Evolutionary conservation across 352 stramenopile species (phyloP), one percentile per base, ranked within the genome.

Genomic region (Stephanocyclus meneghinianus): DNA sequence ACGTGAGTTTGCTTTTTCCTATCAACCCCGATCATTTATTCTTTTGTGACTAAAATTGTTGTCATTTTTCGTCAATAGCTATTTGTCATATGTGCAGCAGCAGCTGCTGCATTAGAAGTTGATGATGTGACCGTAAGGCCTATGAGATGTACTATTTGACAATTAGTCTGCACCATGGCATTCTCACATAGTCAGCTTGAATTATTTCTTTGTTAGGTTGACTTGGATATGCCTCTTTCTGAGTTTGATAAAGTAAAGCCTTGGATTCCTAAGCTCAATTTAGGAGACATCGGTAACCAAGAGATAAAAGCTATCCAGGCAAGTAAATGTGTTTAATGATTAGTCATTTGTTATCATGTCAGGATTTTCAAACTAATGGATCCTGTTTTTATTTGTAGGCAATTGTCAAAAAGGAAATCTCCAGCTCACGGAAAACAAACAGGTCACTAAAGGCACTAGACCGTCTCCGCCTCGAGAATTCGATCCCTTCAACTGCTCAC

Each of bases 1-100:
- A 80, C 66, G 32, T 80, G 5, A 76, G 75, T 60, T 8, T 56
- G 44, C 66, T 79, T 47, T 63, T 42, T 63, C 63, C 53, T n/a
- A 16, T 56, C 55, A n/a, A 26, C 21, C 21, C 21, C 21, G 21
- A 26, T 26, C 21, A 26, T 26, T 26, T 26, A 26, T 26, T 26
- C 21, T 26, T 26, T 26, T 26, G 21, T 26, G 21, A 26, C 21
- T 26, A 26, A 26, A 26, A 26, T 26, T 26, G 21, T 26, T 26
- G 21, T 26, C 21, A 26, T 26, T 26, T 26, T 26, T 26, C 21
- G 21, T 26, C 21, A 26, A 26, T 26, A 26, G 21, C 21, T 26
- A 26, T 26, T 26, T 26, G 21, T 26, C 21, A 26, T 26, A 26
- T 26, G 21, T 26, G 21, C 21, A 26, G 21, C 21, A 26, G 21